Conservation (phyloP, 2,329 filamentous ascomycete species). For the Penicillium griseofulvum region DNA sequence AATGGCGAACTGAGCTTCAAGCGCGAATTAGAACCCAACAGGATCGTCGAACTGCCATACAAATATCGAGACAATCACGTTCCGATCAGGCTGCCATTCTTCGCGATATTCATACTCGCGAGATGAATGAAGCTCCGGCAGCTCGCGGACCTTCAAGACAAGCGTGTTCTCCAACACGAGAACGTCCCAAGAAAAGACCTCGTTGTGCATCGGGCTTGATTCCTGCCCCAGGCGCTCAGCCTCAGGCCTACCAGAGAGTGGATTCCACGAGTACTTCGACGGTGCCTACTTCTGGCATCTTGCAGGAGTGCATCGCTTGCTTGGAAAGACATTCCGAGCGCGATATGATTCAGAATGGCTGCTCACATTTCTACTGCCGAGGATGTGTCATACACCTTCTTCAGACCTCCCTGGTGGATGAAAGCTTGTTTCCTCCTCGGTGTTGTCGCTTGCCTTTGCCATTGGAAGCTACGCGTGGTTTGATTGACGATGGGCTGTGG, state of each 20-base stretch:
- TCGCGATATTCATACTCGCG: neutral
- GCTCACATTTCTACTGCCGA: slow-evolving; percentile 24
- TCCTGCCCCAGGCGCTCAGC: neutral
- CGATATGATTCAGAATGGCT: slow-evolving; percentile 7
- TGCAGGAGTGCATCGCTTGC: slow-evolving; percentile 11
- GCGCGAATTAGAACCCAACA: neutral
- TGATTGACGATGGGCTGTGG: slow-evolving; percentile 8
- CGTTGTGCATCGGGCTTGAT: too few species aligned
- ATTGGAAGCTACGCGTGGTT: neutral
- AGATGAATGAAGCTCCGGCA: neutral
- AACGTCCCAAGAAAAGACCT: neutral
- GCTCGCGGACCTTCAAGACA: neutral
- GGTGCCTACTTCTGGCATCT: neutral
- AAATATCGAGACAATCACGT: neutral
- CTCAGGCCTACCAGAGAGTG: neutral
- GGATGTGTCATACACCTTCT: slow-evolving; percentile 21
- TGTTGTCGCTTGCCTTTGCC: slow-evolving; percentile 27
- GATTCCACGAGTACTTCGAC: neutral
- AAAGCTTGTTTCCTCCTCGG: slow-evolving; percentile 28
- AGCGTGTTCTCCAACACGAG: neutral
- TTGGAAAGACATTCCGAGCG: neutral
- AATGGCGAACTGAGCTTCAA: neutral
- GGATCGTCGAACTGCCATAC: neutral
- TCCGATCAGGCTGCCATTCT: neutral
- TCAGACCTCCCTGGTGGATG: slow-evolving; percentile 17